Conservation (phyloP, 495 filamentous ascomycete species). For the Penicillium roqueforti region DNA sequence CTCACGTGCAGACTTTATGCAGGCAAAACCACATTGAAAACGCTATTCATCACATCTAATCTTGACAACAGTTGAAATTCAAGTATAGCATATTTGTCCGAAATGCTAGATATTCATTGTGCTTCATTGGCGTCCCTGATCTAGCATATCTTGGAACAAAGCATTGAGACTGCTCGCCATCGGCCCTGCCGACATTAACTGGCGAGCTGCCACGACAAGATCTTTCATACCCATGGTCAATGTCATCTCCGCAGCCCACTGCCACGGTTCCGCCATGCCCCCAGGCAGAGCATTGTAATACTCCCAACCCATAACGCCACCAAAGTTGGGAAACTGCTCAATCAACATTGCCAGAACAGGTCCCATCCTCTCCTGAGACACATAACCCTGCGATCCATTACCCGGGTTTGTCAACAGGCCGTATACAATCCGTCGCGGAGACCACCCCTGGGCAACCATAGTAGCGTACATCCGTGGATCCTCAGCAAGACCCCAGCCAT, state of each 20-base stretch:
- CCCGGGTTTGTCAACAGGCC: conserved; percentile 68
- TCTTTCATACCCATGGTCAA: conserved; percentile 47
- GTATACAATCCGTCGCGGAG: conserved; percentile 60
- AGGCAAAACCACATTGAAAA: no score
- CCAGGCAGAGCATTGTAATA: conserved; percentile 71
- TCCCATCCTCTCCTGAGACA: conserved; percentile 46
- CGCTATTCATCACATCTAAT: background rate
- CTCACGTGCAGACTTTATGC: no score
- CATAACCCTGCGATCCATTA: conserved; percentile 59
- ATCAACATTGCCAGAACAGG: conserved; percentile 42
- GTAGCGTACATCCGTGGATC: conserved; percentile 58
- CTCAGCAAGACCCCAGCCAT: conserved; percentile 66
- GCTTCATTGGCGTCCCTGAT: conserved; percentile 16
- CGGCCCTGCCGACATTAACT: conserved; percentile 26
- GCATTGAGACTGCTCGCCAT: conserved; percentile 30
- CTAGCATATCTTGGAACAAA: conserved; percentile 33
- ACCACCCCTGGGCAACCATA: conserved; percentile 61
- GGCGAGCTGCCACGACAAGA: conserved; percentile 30
- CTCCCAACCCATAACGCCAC: conserved; percentile 85
- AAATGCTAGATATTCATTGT: conserved; percentile 1
- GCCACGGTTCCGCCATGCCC: conserved; percentile 56
- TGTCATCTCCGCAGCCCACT: conserved; percentile 62
- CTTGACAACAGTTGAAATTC: no score
- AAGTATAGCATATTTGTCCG: background rate
- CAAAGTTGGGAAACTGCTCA: conserved; percentile 58